Evolutionary conservation across 2,329 filamentous ascomycete genomes (phyloP).

Genomic region (Cercospora citrullina): DNA sequence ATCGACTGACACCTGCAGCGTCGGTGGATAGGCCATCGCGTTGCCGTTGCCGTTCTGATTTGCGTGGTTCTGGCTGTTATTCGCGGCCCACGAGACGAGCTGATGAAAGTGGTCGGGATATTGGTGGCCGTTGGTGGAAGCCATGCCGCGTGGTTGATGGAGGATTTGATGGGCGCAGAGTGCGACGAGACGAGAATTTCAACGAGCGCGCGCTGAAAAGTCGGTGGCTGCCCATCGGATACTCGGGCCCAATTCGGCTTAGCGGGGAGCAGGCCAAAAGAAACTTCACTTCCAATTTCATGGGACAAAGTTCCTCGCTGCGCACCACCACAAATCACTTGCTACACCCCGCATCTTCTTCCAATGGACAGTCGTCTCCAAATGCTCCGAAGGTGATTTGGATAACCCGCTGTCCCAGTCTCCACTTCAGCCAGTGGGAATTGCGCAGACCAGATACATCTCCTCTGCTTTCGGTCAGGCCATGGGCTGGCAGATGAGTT

Average conservation of each 20-base stretch:
- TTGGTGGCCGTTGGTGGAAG: not conserved
- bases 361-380: not conserved
- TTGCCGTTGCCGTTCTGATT: not conserved
- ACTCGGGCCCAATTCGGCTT: not conserved
- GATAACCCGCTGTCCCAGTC: too few species aligned
- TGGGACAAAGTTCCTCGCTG: not conserved
- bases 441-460: not conserved
- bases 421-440: too few species aligned
- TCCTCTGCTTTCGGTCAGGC: not conserved
- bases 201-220: not conserved
- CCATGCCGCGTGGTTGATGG: not conserved
- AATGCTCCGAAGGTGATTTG: not conserved
- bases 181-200: not conserved
- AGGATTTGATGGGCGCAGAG: not conserved
- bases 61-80: not conserved
- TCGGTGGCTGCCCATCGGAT: not conserved
- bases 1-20: slow-evolving; percentile 18
- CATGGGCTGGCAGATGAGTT: not conserved
- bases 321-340: not conserved
- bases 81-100: slow-evolving; percentile 8
- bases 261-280: not conserved
- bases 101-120: slow-evolving; percentile 8
- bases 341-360: not conserved
- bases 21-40: slow-evolving; percentile 7
- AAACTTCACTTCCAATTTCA: slow-evolving; percentile 3